These are phyloP conservation scores for Syzygium malaccense DNA, from an alignment of 441 rosid species.

Conservation along the genomic window DNA sequence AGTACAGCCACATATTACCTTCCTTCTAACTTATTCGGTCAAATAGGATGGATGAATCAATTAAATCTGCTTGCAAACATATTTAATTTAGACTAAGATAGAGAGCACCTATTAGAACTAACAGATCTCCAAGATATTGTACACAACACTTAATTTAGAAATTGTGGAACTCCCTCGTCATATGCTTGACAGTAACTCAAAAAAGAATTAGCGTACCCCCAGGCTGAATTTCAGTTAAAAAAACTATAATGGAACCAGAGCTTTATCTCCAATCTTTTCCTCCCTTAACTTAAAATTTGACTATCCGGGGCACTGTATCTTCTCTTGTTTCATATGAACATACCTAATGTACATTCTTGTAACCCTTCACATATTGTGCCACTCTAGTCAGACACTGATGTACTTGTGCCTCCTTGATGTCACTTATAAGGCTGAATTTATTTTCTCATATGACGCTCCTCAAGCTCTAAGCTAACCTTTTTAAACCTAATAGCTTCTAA, in stretches of 20 bases:
- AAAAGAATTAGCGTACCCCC: neutral
- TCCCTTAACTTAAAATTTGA: neutral
- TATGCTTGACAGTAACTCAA: neutral
- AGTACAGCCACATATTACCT: neutral
- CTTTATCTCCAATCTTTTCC: neutral
- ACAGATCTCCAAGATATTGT: neutral
- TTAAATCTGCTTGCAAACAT: neutral
- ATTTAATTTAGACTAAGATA: neutral
- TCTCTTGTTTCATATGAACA: neutral
- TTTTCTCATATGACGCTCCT: neutral
- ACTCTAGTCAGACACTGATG: neutral
- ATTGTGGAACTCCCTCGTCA: neutral
- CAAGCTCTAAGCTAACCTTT: neutral
- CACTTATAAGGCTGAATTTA: neutral
- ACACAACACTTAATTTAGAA: neutral
- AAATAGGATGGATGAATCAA: neutral
- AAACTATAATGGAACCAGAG: neutral
- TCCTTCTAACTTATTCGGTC: neutral
- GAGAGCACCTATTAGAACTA: neutral
- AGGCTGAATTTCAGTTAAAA: neutral
- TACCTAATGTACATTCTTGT: neutral
- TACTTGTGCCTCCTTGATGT: neutral
- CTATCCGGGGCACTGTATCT: neutral
- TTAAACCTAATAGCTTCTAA: neutral
- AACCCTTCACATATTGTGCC: neutral